Evolutionary conservation across 805 yeast species (phyloP).

Genomic region (Candida parachauliodes): DNA sequence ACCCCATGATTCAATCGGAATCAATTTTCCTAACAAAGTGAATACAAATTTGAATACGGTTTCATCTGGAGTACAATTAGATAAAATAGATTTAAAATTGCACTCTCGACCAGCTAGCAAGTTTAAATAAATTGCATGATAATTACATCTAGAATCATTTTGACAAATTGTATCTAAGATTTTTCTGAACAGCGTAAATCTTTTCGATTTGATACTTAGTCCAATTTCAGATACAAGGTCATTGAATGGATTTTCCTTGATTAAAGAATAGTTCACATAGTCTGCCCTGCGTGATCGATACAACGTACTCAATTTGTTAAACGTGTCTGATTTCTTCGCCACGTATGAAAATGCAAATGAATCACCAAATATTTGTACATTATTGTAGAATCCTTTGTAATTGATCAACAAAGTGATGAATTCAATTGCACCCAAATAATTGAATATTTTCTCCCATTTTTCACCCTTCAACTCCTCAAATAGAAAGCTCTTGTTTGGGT

Average conservation of each 20-base stretch:
- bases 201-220: conserved; percentile 3
- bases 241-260: background rate
- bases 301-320: background rate
- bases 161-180: conserved; percentile 14
- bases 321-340: background rate
- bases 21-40: conserved; percentile 40
- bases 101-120: conserved; percentile 15
- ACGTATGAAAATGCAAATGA: background rate
- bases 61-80: conserved; percentile 24
- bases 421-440: conserved; percentile 31
- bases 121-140: conserved; percentile 35
- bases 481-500: conserved; percentile 27
- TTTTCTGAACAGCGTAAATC: conserved; percentile 4
- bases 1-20: conserved; percentile 57
- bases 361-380: conserved; percentile 26
- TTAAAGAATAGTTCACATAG: background rate
- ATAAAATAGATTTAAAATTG: conserved; percentile 22
- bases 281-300: background rate
- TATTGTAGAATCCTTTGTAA: conserved; percentile 23
- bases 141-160: conserved; percentile 33
- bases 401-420: conserved; percentile 41
- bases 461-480: conserved; percentile 39
- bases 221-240: background rate
- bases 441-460: conserved; percentile 42
- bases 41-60: conserved; percentile 42